Evolutionary conservation across 2,329 filamentous ascomycete genomes (phyloP), one percentile per base, ranked within the genome.

Genomic region (Akanthomyces uredinophilus): DNA sequence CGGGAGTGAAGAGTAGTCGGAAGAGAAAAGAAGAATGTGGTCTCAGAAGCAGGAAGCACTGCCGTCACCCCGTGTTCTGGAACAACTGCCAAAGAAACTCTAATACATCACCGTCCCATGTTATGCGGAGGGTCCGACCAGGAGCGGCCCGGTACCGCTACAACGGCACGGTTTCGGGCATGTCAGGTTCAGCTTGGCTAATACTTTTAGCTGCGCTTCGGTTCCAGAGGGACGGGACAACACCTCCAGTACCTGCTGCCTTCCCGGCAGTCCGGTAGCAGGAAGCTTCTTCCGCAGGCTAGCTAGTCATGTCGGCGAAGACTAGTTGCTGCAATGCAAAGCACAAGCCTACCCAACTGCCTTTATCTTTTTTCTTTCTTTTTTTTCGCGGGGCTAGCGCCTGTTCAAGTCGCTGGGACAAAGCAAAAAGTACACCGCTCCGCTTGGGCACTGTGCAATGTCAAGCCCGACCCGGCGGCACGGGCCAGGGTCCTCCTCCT

Each of bases 251-350:
- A 16, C n/a, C 14, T 43, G 41, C 13, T n/a, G 13, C 16, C 43
- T 47, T 39, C 18, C 22, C 56, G 37, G 37, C 10, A 22, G 35
- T 44, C 37, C 43, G 57, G 57, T 51, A 37, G 27, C 46, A 20
- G 35, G 4, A 37, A 52, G 57, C 32, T 22, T 44, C 44, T 22
- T 43, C 47, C 39, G 18, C 16, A 18, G 27, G 41, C 18, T 11
- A 20, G 20, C 39, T 35, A 18, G n/a, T 27, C 43, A 47, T 11
- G 11, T 14, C 29, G 54, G 54, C 27, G 54, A n/a, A 47, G n/a
- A 27, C 51, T 43, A 47, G 43, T 50, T 22, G 35, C 57, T 52
- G 57, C 57, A 52, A 60, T 60, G 47, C 47, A 60, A 35, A 60
- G 35, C 46, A 60, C 54, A 27, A 57, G 43, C 57, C 57, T n/a